Percentiles rank a stretch among this genome's conserved stretches.
Evolutionary conservation across 768 basidiomycete species (phyloP).

Genomic region (Serendipita vermifera): DNA sequence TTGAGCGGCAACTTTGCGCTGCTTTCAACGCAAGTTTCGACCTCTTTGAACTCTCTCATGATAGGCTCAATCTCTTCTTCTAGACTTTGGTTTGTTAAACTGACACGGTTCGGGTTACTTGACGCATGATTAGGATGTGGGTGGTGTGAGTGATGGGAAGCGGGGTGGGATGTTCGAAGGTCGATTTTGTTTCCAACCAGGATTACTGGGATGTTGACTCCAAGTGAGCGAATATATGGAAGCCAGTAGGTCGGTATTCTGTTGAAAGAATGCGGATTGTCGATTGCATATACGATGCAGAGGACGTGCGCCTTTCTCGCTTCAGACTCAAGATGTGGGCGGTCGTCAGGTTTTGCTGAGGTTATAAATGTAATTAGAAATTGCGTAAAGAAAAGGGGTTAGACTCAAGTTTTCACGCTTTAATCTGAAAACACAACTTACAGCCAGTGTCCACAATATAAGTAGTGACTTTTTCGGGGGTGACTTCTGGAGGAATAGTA

Average conservation of each 20-base stretch:
- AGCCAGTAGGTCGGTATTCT: constrained; percentile 98
- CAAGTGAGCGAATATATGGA: constrained; percentile 84
- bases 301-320: constrained; percentile 97
- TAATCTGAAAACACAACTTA: constrained; percentile 29
- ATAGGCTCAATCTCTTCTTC: constrained; percentile 93
- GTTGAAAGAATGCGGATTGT: constrained; percentile 92
- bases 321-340: constrained; percentile 81
- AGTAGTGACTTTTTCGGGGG: constrained; percentile 94
- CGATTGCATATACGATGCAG: constrained; percentile 92
- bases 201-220: constrained; percentile 95
- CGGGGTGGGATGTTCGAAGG: constrained; percentile 53
- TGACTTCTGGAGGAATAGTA: constrained; percentile 94
- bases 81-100: constrained; percentile 85
- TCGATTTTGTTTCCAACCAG: constrained; percentile 99
- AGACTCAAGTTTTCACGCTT: too few species aligned
- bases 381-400: not conserved
- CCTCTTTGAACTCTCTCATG: constrained; percentile 99
- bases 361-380: not conserved
- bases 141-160: not conserved
- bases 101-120: constrained; percentile 18
- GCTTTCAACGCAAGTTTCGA: constrained; percentile 95
- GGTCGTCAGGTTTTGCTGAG: constrained; percentile 73
- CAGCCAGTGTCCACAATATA: constrained; percentile 97
- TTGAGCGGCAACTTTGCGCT: constrained; percentile 86
- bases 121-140: not conserved